Evolutionary conservation across 768 basidiomycete species (phyloP), one percentile per base, ranked within the genome.

Genomic region (Mycena vulgaris): DNA sequence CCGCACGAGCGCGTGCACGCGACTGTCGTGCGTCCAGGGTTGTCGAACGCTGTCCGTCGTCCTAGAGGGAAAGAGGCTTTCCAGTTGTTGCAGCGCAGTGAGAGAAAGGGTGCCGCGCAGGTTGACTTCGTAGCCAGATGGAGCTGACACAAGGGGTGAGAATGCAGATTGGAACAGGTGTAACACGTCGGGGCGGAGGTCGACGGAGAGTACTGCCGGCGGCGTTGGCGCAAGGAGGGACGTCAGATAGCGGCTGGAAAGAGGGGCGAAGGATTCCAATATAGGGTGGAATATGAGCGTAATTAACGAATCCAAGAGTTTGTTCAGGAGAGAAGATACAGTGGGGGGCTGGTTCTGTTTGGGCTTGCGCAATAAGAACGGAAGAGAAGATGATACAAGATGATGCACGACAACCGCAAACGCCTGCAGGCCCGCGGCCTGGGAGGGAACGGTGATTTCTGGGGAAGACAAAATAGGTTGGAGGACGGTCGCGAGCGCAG

Each of bases 1-100:
- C 49, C 78, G 80, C 25, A 82, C 85, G 33, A 89, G 81, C 48
- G 77, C 79, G 69, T 74, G 76, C 65, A 86, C 77, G 61, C 86
- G 81, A 49, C 71, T 67, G 56, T 37, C 57, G 66, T 66, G 33
- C 61, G 65, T 67, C 63, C 67, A 57, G 16, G 37, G 64, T 19
- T 39, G 56, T 40, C 53, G 56, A 49, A 35, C 37, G 48, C 17
- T 42, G 35, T 59, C 70, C 47, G 62, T 61, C 33, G 57, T 55
- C 49, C 68, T 62, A 59, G 65, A 56, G 33, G 73, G 67, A 16
- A 83, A 78, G 61, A 83, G 77, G 48, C 72, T 70, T 51, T 80
- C 75, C 25, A 89, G 74, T 68, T 87, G 83, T 42, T 81, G 81
- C 40, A 84, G 69, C 13, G 81, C 78, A 66, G 80, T 80, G 68